Conservation (phyloP, 1,284 basidiomycete species). For the Ganoderma resinaceum region DNA sequence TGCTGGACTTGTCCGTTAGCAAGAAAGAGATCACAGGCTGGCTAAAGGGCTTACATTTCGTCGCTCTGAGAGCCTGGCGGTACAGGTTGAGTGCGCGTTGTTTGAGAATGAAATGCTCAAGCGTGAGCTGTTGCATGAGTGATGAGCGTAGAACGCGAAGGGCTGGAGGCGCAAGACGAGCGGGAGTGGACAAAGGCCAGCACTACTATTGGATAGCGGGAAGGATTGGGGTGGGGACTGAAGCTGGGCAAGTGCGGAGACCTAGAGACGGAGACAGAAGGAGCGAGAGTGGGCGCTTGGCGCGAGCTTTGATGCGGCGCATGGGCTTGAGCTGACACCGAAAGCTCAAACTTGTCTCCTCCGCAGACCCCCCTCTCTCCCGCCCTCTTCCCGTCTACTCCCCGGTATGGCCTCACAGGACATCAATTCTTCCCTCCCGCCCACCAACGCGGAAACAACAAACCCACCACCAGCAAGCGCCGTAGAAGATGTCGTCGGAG, state of each 20-base stretch:
- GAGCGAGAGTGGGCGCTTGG: constrained; percentile 14
- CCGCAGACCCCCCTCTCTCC: constrained; percentile 18
- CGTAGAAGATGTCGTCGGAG: constrained; percentile 41
- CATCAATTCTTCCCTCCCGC: constrained; percentile 17
- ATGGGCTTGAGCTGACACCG: constrained; percentile 28
- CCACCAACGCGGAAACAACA: constrained; percentile 20
- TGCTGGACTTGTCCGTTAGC: constrained; percentile 47
- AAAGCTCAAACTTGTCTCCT: constrained; percentile 28
- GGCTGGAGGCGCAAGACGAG: neutral
- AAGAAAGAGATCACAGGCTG: constrained; percentile 1
- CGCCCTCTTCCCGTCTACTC: constrained; percentile 10
- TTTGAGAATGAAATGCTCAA: constrained; percentile 79
- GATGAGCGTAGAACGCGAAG: neutral
- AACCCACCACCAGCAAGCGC: constrained; percentile 30
- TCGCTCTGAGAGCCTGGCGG: constrained; percentile 68
- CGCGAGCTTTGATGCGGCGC: constrained; percentile 22
- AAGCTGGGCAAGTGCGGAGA: neutral
- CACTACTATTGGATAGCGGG: too few relatives aligned
- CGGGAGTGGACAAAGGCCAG: too few relatives aligned
- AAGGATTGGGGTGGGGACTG: too few relatives aligned
- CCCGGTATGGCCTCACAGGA: constrained; percentile 38
- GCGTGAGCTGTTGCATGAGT: constrained; percentile 43
- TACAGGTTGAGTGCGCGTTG: constrained; percentile 68
- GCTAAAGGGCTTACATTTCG: constrained; percentile 56
- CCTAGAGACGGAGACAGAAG: too few relatives aligned